phyloP scores from a whole-genome alignment of 306 rosid genomes.

The Inga leiocalycina region DNA sequence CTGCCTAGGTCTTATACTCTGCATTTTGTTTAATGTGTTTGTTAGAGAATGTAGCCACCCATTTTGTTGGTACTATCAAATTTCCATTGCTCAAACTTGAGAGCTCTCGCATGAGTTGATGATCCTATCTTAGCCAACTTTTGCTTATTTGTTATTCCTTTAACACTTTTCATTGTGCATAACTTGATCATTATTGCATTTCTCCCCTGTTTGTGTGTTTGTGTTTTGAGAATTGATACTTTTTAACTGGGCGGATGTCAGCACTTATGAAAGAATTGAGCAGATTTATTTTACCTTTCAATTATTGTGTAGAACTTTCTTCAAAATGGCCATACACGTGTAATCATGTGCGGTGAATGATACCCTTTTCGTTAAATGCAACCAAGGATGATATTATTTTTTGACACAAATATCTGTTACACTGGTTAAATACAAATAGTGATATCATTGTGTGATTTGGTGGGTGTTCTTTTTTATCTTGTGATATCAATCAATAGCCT shows the following conservation, averaged over 20 bases:
- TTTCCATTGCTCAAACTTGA: not conserved
- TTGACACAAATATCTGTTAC: not conserved
- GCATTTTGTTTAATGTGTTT: not conserved
- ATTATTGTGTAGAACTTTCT: not conserved
- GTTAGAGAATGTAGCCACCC: not conserved
- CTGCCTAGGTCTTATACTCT: not conserved
- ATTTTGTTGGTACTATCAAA: not conserved
- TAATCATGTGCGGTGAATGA: not conserved
- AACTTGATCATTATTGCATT: not conserved
- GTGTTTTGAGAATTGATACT: not conserved
- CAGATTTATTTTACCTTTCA: not conserved
- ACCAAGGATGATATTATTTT: not conserved
- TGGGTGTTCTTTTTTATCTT: not conserved
- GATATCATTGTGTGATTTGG: slow-evolving; percentile 16
- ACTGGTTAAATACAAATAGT: not conserved
- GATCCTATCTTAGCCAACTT: not conserved
- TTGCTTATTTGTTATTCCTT: not conserved
- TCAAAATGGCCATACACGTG: not conserved
- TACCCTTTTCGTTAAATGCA: not conserved
- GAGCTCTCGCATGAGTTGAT: not conserved
- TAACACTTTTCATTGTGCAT: not conserved
- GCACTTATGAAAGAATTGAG: not conserved
- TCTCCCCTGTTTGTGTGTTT: not conserved
- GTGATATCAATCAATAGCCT: not conserved
- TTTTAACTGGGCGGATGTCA: not conserved